A percentile compares a stretch with the other conserved stretches of the same genome.
These are phyloP conservation scores for Elsinoe necatrix DNA, from an alignment of 2,329 filamentous ascomycete genomes.

Conservation along the genomic window DNA sequence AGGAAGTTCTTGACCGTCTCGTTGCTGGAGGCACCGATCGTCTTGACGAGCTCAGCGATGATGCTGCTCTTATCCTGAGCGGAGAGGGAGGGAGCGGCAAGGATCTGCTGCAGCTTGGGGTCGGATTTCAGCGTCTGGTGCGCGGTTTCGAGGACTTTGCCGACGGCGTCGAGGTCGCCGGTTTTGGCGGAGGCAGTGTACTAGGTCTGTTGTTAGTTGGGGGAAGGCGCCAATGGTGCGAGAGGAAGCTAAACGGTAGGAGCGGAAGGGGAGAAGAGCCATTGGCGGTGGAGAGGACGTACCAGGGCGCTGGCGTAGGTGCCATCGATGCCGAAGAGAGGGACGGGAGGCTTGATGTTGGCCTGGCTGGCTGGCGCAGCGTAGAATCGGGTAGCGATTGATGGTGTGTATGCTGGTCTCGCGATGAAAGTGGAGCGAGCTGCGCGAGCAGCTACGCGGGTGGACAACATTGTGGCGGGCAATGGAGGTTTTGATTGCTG, in stretches of 20 bases:
- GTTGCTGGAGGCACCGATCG: slow-evolving; percentile 60
- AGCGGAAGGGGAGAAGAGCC: not conserved
- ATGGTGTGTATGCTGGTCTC: slow-evolving; percentile 42
- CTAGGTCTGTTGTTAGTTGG: slow-evolving; percentile 42
- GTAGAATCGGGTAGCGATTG: slow-evolving; percentile 63
- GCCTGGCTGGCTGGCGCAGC: slow-evolving; percentile 54
- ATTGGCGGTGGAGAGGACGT: slow-evolving; percentile 38
- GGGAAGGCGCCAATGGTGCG: not conserved
- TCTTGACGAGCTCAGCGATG: slow-evolving; percentile 79
- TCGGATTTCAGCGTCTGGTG: slow-evolving; percentile 69
- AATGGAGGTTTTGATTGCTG: slow-evolving; percentile 13
- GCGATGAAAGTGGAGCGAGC: slow-evolving; percentile 49
- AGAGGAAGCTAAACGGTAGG: not conserved
- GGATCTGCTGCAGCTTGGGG: slow-evolving; percentile 66
- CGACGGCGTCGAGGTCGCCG: slow-evolving; percentile 72
- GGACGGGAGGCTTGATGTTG: slow-evolving; percentile 73
- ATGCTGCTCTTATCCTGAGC: slow-evolving; percentile 75
- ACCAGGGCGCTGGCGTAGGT: slow-evolving; percentile 98
- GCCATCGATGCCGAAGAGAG: slow-evolving; percentile 91
- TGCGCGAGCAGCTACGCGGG: slow-evolving; percentile 48
- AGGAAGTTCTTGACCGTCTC: slow-evolving; percentile 90
- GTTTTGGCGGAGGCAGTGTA: slow-evolving; percentile 94
- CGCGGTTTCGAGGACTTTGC: slow-evolving; percentile 69
- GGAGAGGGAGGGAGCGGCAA: slow-evolving; percentile 71
- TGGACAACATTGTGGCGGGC: slow-evolving; percentile 45